Evolutionary conservation across 106 monocot species (phyloP).

Genomic region (Allium fistulosum): DNA sequence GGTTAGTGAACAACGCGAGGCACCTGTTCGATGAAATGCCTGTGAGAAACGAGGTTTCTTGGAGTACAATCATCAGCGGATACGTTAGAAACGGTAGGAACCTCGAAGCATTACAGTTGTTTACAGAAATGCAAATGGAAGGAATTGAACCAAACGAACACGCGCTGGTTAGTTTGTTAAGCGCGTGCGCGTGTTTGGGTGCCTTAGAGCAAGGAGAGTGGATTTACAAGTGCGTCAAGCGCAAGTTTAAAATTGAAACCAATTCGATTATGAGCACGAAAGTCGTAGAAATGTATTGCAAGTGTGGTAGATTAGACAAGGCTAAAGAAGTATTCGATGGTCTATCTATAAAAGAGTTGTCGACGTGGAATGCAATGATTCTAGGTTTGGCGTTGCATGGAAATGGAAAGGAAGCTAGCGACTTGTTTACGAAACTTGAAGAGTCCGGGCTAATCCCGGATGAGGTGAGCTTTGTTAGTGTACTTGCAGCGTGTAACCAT

Average conservation of each 20-base stretch:
- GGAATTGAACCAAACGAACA: slow-evolving; percentile 18
- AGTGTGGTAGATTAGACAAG: slow-evolving; percentile 42
- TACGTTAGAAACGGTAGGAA: slow-evolving; percentile 28
- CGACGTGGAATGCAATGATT: slow-evolving; percentile 60
- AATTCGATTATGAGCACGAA: slow-evolving; percentile 40
- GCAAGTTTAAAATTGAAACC: slow-evolving; percentile 10
- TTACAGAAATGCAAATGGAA: slow-evolving; percentile 20
- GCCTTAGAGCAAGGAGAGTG: slow-evolving; percentile 57
- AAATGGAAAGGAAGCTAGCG: slow-evolving; percentile 19
- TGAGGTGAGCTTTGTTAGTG: slow-evolving; percentile 34
- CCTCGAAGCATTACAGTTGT: slow-evolving; percentile 23
- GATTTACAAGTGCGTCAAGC: slow-evolving; percentile 27
- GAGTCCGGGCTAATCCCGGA: slow-evolving; percentile 21
- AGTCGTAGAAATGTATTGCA: slow-evolving; percentile 58
- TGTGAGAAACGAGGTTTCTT: slow-evolving; percentile 19
- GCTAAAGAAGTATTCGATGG: slow-evolving; percentile 40
- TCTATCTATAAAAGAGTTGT: slow-evolving; percentile 9
- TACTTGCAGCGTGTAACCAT: slow-evolving; percentile 49
- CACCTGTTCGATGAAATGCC: slow-evolving; percentile 49
- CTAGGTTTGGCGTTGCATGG: slow-evolving; percentile 33
- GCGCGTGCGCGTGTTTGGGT: slow-evolving; percentile 27
- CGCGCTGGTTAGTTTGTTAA: slow-evolving; percentile 36
- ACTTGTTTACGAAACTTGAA: slow-evolving; percentile 25
- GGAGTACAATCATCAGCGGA: slow-evolving; percentile 55
- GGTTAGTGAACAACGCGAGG: slow-evolving; percentile 8